phyloP scores from a whole-genome alignment of 306 rosid species.

The Arachis stenosperma region DNA sequence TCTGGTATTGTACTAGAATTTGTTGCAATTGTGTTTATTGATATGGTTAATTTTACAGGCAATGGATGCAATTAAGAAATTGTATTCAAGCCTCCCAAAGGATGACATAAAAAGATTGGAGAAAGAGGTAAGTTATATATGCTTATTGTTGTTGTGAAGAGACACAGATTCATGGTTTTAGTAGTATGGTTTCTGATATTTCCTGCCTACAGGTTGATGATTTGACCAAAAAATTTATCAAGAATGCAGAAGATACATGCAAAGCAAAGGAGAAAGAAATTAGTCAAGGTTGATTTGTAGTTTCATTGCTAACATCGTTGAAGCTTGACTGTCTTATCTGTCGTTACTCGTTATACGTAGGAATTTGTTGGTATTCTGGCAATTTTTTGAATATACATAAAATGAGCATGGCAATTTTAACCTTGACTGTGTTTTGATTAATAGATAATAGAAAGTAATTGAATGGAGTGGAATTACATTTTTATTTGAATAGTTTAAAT shows the following conservation, averaged over 20 bases:
- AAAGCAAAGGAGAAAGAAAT: conserved; percentile 91
- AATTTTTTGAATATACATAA: too few relatives aligned
- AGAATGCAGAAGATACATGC: conserved; percentile 80
- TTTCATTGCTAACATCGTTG: neutral
- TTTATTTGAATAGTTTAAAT: too few relatives aligned
- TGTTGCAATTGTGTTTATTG: conserved; percentile 27
- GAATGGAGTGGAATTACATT: too few relatives aligned
- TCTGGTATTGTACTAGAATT: conserved; percentile 2
- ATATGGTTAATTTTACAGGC: conserved; percentile 56
- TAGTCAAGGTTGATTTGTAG: conserved; percentile 52
- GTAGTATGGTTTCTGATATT: conserved; percentile 34
- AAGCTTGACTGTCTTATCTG: too few relatives aligned
- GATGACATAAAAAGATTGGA: conserved; percentile 88
- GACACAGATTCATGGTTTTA: conserved; percentile 18
- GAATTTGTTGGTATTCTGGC: too few relatives aligned
- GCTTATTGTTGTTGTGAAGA: neutral
- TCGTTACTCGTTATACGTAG: too few relatives aligned
- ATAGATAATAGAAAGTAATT: too few relatives aligned
- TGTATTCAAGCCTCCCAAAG: conserved; percentile 71
- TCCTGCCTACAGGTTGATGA: conserved; percentile 71
- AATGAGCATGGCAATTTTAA: too few relatives aligned
- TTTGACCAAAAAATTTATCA: conserved; percentile 75
- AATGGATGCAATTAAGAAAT: conserved; percentile 83
- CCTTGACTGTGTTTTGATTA: too few relatives aligned
- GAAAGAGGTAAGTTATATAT: conserved; percentile 73